Base-by-base conservation (phyloP, 495 filamentous ascomycete species). In the Tuber aestivum region DNA sequence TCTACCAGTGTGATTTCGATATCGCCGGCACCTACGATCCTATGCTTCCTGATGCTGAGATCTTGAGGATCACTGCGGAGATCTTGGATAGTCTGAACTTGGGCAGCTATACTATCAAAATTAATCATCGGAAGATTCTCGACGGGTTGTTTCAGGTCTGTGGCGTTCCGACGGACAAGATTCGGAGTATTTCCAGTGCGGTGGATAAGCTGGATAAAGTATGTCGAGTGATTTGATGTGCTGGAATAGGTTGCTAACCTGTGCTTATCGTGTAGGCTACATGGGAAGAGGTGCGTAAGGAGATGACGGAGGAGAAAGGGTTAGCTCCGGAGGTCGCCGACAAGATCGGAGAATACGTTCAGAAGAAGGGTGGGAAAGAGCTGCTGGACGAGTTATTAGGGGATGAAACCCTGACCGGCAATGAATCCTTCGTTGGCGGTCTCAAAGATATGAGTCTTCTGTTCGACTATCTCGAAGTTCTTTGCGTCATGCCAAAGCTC, bases 1-100 rank as follows among this genome's bases (percentile, higher is more conserved):
- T 99, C 85, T 97, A 96, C 84, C 95, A 98, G 86, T 97, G 94
- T 85, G 95, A 98, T 85, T 97, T 97, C 83, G 95, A 98, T 84
- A 94, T 97, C 85, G 95, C 95, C 38, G 95, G 94, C 76, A 84
- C 86, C 44, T 96, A 93, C 84, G 95, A 97, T 81, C 83, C 92
- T n/a, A 97, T 98, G 95, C 86, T 97, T 37, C 93, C 95, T 69
- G 95, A 97, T 84, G 93, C 95, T n/a, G 95, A 97, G 86, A 91
- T 97, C 73, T 84, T 98, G 75, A 86, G 91, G 65, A 94, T 97
- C 76, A 88, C 92, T 35, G 90, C 87, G 81, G 94, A 98, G 83
- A 91, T 97, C 21, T 97, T 98, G 77, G 91, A 94, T 79, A 85
- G 85, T n/a, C 86, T 98, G 21, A 92, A 91, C 45, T 85, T 87